phyloP scores from a whole-genome alignment of 2,329 filamentous ascomycete species.

The Scleromitrula shiraiana region DNA sequence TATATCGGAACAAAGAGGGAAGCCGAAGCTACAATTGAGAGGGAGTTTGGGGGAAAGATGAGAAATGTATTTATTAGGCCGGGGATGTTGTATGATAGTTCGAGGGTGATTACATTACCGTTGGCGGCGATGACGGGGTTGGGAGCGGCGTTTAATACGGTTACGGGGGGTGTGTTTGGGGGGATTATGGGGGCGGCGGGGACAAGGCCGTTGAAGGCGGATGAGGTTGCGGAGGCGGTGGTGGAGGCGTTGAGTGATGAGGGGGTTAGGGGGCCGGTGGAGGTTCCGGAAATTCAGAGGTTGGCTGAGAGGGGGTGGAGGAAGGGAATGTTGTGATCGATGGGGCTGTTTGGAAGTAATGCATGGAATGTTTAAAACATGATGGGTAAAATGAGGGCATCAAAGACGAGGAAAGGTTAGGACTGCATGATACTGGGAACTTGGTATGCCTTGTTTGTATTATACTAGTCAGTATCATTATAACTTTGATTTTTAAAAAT shows the following conservation, averaged over 20 bases:
- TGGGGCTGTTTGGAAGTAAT: too few species aligned
- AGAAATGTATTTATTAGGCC: constrained; percentile 76
- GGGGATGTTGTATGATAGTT: constrained; percentile 83
- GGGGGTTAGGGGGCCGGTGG: constrained; percentile 63
- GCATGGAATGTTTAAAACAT: too few species aligned
- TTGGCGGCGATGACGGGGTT: constrained; percentile 71
- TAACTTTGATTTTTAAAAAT: too few species aligned
- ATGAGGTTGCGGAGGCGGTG: constrained; percentile 79
- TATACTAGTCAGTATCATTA: background rate
- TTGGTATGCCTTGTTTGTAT: constrained; percentile 20
- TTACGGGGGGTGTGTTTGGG: constrained; percentile 69
- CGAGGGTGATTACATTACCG: constrained; percentile 72
- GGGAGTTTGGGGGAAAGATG: constrained; percentile 65
- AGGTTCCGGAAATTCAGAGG: constrained; percentile 71
- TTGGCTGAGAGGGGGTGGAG: constrained; percentile 80
- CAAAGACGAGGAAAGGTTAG: too few species aligned
- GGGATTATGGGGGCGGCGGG: constrained; percentile 74
- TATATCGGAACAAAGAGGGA: constrained; percentile 92
- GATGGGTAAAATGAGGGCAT: too few species aligned
- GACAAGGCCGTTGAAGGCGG: constrained; percentile 79
- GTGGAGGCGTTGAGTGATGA: constrained; percentile 79
- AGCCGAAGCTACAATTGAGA: constrained; percentile 70
- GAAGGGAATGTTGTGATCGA: constrained; percentile 80
- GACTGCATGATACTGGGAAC: too few species aligned
- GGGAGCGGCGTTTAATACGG: constrained; percentile 66